Evolutionary conservation across 306 rosid genomes (phyloP), one percentile per base, ranked within the genome.

Genomic region (Vigna angularis): DNA sequence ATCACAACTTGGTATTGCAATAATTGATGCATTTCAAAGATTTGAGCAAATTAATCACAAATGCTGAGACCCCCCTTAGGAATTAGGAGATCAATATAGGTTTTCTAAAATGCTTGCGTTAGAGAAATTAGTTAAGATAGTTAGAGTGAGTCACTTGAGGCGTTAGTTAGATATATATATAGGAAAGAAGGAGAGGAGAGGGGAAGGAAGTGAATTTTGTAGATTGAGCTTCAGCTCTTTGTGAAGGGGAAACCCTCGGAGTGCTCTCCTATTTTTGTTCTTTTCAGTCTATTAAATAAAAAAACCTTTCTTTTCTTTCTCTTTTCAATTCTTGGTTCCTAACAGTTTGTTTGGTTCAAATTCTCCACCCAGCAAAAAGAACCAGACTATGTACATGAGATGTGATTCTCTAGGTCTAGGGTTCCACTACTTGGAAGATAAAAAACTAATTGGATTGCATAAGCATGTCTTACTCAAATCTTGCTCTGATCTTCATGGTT

Each of bases 11-110:
- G 56, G 18, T 52, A 72, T 34, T 78, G 57, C 32, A 62, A 62
- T 38, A 34, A 58, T 26, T 24, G 26, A 48, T 49, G 56, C 61
- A 57, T 57, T 48, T 65, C 76, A 45, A 56, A 57, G 69, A 57
- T 11, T 56, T 58, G 28, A 15, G 64, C 4, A 34, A 50, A 78
- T 26, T 28, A 56, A 17, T 78, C 20, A 14, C 16, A 79, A 58
- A 61, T 7, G 53, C 30, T 52, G 71, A 52, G 38, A 18, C 59
- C 17, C 49, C 18, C 49, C 18, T 59, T 53, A 52, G 28, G 56
- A 59, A 28, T 59, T 64, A 64, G 18, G 56, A 59, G 52, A 61
- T 36, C 71, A 36, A 38, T 58, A 15, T 34, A 18, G 56, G 30
- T 78, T 57, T 47, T 15, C 52, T 58, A 18, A 53, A 49, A 16